These are phyloP conservation scores for Eucalyptus tenuipes DNA, from an alignment of 345 rosid species.

Conservation along the genomic window DNA sequence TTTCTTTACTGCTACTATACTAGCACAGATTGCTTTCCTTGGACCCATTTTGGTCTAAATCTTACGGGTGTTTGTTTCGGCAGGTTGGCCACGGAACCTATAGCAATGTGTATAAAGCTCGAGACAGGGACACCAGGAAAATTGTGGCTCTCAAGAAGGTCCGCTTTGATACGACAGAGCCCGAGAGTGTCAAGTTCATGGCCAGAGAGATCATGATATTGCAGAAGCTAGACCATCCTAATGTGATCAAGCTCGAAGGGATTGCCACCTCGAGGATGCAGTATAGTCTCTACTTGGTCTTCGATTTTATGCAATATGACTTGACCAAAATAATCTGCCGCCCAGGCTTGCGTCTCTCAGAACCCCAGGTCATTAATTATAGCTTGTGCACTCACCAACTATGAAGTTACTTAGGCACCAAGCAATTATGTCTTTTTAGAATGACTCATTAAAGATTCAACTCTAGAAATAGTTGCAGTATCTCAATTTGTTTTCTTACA, in stretches of 20 bases:
- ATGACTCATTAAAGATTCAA: background rate
- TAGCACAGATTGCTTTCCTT: background rate
- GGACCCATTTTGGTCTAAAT: background rate
- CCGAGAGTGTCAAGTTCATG: slow-evolving; percentile 84
- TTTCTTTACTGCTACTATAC: background rate
- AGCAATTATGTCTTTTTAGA: background rate
- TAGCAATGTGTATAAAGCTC: slow-evolving; percentile 86
- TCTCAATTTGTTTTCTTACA: background rate
- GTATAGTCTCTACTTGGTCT: slow-evolving; percentile 79
- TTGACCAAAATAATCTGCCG: slow-evolving; percentile 51
- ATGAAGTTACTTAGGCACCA: background rate
- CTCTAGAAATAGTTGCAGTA: background rate
- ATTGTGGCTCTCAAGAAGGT: slow-evolving; percentile 88
- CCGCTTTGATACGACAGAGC: slow-evolving; percentile 72
- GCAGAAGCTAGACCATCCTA: slow-evolving; percentile 73
- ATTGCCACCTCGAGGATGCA: slow-evolving; percentile 86
- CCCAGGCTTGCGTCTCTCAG: slow-evolving; percentile 56
- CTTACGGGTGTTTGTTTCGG: background rate
- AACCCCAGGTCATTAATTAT: slow-evolving; percentile 40
- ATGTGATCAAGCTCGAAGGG: slow-evolving; percentile 75
- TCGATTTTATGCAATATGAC: slow-evolving; percentile 64
- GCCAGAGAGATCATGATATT: slow-evolving; percentile 77
- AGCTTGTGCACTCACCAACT: background rate
- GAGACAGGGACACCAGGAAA: slow-evolving; percentile 54
- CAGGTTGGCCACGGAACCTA: slow-evolving; percentile 92